A percentile compares a stretch with the other conserved stretches of the same genome.
Evolutionary conservation across 1,284 basidiomycete species (phyloP).

Genomic region (Fomitopsis palustris): DNA sequence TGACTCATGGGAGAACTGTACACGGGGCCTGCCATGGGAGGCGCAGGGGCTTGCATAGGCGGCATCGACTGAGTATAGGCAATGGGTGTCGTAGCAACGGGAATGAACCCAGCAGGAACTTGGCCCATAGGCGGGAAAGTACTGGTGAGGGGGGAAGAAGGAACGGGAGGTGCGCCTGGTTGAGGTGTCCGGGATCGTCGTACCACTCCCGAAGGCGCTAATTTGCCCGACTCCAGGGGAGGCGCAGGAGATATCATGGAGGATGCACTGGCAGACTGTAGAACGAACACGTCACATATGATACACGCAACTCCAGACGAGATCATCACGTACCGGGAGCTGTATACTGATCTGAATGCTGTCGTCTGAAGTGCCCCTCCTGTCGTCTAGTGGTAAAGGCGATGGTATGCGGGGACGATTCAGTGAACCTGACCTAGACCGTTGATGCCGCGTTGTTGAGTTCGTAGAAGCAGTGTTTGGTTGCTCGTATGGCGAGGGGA

Average conservation of each 20-base stretch:
- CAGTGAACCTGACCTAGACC: slow-evolving; percentile 6
- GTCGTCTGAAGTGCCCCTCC: neutral
- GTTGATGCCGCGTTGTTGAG: neutral
- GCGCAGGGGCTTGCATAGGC: neutral
- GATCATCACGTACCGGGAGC: neutral
- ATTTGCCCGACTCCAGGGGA: neutral
- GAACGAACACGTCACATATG: neutral
- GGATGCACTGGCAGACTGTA: neutral
- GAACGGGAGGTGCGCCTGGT: neutral
- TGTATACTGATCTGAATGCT: neutral
- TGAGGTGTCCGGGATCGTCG: neutral
- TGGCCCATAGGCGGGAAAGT: neutral
- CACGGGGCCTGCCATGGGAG: neutral
- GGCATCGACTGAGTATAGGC: neutral
- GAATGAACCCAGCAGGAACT: neutral
- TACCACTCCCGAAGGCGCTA: neutral
- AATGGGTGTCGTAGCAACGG: neutral
- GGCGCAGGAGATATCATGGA: neutral
- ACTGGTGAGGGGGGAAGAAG: neutral
- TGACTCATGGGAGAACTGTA: neutral
- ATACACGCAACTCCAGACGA: neutral
- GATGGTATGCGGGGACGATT: slow-evolving; percentile 3
- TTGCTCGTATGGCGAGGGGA: slow-evolving; percentile 2
- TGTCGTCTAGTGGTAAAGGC: neutral
- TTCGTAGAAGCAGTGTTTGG: slow-evolving; percentile 1